Conservation (phyloP, 1,284 basidiomycete genomes). For the Polyporus tsugae region DNA sequence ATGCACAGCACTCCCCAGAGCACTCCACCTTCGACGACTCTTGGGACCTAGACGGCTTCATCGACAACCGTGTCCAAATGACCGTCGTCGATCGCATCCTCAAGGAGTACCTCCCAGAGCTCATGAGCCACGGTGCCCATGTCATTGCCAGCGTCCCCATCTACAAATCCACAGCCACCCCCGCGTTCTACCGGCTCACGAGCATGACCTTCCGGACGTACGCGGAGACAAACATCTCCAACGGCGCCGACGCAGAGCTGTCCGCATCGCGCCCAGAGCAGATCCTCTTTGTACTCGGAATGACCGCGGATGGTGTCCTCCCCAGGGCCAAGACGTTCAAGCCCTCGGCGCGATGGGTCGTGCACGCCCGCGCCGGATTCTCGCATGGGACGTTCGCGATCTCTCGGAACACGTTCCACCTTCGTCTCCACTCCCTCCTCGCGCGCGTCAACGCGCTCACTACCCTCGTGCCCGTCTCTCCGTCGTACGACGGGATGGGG, state of each 20-base stretch:
- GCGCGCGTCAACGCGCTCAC: slow-evolving; percentile 39
- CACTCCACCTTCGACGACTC: slow-evolving; percentile 34
- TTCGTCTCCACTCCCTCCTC: slow-evolving; percentile 34
- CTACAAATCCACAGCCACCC: slow-evolving; percentile 17
- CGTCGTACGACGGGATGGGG: slow-evolving; percentile 31
- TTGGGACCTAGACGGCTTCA: slow-evolving; percentile 31
- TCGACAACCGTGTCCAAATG: slow-evolving; percentile 19
- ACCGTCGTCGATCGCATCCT: slow-evolving; percentile 10
- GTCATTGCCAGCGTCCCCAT: slow-evolving; percentile 38
- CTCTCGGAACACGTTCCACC: slow-evolving; percentile 36
- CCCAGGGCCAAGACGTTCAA: slow-evolving; percentile 17
- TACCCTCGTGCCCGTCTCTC: slow-evolving; percentile 39
- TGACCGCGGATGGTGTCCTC: slow-evolving; percentile 22
- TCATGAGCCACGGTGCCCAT: slow-evolving; percentile 32
- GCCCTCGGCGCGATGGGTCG: slow-evolving; percentile 34
- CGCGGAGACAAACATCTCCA: slow-evolving; percentile 12
- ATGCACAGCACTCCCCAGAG: slow-evolving; percentile 33
- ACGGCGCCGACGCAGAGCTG: slow-evolving; percentile 18
- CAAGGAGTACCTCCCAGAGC: slow-evolving; percentile 32
- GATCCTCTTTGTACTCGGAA: slow-evolving; percentile 40
- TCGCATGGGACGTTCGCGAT: slow-evolving; percentile 39
- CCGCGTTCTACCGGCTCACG: slow-evolving; percentile 33
- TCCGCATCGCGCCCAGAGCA: slow-evolving; percentile 20
- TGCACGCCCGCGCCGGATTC: slow-evolving; percentile 24
- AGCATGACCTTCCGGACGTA: slow-evolving; percentile 35